These are phyloP conservation scores for Malbranchea zuffiana DNA, from an alignment of 2,329 filamentous ascomycete species.

Conservation along the genomic window DNA sequence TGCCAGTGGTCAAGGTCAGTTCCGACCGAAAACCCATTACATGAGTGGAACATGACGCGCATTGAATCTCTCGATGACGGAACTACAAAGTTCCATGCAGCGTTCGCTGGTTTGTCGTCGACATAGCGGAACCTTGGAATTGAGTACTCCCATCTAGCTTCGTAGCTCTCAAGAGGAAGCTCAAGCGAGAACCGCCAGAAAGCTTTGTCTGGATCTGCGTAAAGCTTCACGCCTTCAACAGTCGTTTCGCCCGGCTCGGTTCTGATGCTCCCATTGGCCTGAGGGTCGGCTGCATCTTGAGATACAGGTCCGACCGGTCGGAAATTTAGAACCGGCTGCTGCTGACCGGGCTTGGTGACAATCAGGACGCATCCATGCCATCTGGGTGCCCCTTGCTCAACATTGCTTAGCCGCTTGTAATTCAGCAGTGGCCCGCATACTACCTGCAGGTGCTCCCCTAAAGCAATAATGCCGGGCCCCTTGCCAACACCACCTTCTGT, in stretches of 20 bases:
- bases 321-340: slow-evolving; percentile 48
- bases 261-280: slow-evolving; percentile 14
- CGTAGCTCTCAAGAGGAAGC: slow-evolving; percentile 58
- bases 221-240: slow-evolving; percentile 45
- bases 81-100: slow-evolving; percentile 45
- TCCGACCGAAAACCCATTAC: slow-evolving; percentile 57
- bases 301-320: slow-evolving; percentile 26
- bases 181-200: slow-evolving; percentile 50
- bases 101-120: slow-evolving; percentile 44
- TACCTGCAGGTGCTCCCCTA: slow-evolving; percentile 26
- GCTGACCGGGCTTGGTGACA: slow-evolving; percentile 62
- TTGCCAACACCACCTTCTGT: slow-evolving; percentile 16
- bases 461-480: slow-evolving; percentile 17
- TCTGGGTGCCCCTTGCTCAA: slow-evolving; percentile 22
- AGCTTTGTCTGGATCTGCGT: slow-evolving; percentile 47
- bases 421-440: slow-evolving; percentile 41
- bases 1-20: slow-evolving; percentile 53
- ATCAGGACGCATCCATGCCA: slow-evolving; percentile 85
- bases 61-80: slow-evolving; percentile 52
- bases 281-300: not conserved
- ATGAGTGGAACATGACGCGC: slow-evolving; percentile 60
- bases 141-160: slow-evolving; percentile 68
- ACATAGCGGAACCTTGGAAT: slow-evolving; percentile 56
- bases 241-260: slow-evolving; percentile 18
- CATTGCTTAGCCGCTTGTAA: slow-evolving; percentile 36